Evolutionary conservation across 1,284 basidiomycete species (phyloP), one percentile per base, ranked within the genome.

Genomic region (Ustilago hordei): DNA sequence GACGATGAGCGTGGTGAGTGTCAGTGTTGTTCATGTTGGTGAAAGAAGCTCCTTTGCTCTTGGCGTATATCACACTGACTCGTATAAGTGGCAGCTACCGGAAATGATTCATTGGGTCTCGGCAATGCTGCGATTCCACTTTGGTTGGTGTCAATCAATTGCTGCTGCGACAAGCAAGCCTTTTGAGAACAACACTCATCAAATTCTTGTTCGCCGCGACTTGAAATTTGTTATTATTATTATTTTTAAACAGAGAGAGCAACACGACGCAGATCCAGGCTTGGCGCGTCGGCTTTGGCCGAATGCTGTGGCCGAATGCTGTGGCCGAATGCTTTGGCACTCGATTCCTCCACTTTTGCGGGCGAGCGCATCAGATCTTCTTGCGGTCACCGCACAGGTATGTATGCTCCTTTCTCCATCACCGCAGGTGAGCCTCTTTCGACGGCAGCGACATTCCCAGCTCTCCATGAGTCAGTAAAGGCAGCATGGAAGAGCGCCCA

Each of bases 121-220:
- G 23, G 23, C 23, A 28, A 28, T 28, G 23, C 23, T 28, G 23
- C 23, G 23, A 28, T 28, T 28, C 23, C 3, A 28, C 38, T 9
- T 39, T 47, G 2, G 8, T 47, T 11, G 19, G 64, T 61, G 23
- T 36, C 59, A 54, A 61, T 61, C 59, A 67, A 60, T 56, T 9
- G 28, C 4, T n/a, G 8, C 0, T 2, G 9, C 19, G 13, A 12
- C 50, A 17, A 12, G 3, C 39, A 8, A 31, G 3, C 23, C 38
- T 12, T 4, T n/a, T 15, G 48, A 69, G 67, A 69, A 19, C 67
- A 69, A 69, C 67, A 69, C 67, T 69, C 57, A 54, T 28, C 41
- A 54, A 55, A 23, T 7, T n/a, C 43, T 45, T 45, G 43, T 45
- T 19, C 7, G n/a, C 53, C 34, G 53, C 53, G 53, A 36, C 53